Percentiles rank a stretch among this genome's conserved stretches.
Conservation (phyloP, 345 rosid species). For the Jatropha curcas region DNA sequence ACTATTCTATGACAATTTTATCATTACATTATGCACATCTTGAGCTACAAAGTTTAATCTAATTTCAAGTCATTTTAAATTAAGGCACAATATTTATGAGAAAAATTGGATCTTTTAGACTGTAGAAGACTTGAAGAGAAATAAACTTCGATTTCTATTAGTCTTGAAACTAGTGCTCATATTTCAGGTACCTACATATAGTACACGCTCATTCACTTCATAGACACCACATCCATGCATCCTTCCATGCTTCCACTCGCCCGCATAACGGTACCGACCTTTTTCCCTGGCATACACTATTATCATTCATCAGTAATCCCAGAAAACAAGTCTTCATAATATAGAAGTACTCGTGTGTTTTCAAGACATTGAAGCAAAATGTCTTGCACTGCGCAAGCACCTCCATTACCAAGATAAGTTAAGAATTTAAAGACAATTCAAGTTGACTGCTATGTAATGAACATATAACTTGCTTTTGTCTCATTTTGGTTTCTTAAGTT, state of each 20-base stretch:
- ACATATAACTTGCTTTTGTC: constrained; percentile 1
- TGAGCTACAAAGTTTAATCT: not conserved
- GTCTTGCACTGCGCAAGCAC: not conserved
- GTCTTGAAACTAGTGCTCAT: not conserved
- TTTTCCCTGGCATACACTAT: constrained; percentile 58
- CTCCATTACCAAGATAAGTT: not conserved
- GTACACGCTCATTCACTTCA: constrained; percentile 68
- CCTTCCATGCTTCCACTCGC: constrained; percentile 95
- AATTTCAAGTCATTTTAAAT: not conserved
- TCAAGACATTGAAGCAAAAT: not conserved
- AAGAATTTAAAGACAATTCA: not conserved
- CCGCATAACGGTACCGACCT: constrained; percentile 94
- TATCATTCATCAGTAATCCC: constrained; percentile 17
- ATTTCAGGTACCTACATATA: constrained; percentile 52
- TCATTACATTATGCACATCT: not conserved
- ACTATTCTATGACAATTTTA: not conserved
- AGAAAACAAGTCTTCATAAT: not conserved
- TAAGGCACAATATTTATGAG: not conserved
- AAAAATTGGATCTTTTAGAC: not conserved
- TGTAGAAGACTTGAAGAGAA: not conserved
- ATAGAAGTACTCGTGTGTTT: not conserved
- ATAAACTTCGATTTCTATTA: not conserved
- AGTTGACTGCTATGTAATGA: not conserved
- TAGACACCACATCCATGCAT: constrained; percentile 96
- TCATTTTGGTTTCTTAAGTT: not conserved